Conservation (phyloP, 2,329 filamentous ascomycete species). For the Thermoascus crustaceus region DNA sequence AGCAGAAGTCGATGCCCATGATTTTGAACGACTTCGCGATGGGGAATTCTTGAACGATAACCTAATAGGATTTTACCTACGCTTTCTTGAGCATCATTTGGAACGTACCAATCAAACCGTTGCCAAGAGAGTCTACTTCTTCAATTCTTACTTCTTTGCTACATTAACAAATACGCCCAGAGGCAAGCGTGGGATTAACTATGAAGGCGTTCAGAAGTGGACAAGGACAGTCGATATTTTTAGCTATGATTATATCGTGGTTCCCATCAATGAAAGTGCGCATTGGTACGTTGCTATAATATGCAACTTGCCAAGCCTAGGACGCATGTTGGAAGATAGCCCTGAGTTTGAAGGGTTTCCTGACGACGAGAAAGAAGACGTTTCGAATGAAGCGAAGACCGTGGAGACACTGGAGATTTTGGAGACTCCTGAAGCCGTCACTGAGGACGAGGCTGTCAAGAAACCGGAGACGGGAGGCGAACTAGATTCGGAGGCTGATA, state of each 20-base stretch:
- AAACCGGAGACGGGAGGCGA: conserved; percentile 2
- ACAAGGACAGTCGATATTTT: conserved; percentile 80
- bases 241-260: conserved; percentile 76
- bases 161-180: conserved; percentile 56
- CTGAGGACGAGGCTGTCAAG: background rate
- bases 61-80: conserved; percentile 78
- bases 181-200: conserved; percentile 59
- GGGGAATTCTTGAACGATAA: conserved; percentile 89
- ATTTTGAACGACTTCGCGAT: conserved; percentile 65
- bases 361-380: conserved; percentile 9
- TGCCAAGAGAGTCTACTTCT: conserved; percentile 66
- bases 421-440: conserved; percentile 18
- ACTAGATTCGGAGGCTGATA: conserved; percentile 7
- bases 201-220: conserved; percentile 78
- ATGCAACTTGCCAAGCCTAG: conserved; percentile 70
- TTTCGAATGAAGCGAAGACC: conserved; percentile 8
- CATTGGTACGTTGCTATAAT: conserved; percentile 98
- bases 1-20: conserved; percentile 36
- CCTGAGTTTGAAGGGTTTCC: conserved; percentile 5
- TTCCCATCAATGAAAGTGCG: conserved; percentile 77
- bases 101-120: conserved; percentile 48
- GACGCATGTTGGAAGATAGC: conserved; percentile 14
- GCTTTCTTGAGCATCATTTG: conserved; percentile 58
- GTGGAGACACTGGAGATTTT: conserved; percentile 13
- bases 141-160: conserved; percentile 88